Base-by-base conservation (phyloP, 768 basidiomycete species). In the Naematelia encephala region DNA sequence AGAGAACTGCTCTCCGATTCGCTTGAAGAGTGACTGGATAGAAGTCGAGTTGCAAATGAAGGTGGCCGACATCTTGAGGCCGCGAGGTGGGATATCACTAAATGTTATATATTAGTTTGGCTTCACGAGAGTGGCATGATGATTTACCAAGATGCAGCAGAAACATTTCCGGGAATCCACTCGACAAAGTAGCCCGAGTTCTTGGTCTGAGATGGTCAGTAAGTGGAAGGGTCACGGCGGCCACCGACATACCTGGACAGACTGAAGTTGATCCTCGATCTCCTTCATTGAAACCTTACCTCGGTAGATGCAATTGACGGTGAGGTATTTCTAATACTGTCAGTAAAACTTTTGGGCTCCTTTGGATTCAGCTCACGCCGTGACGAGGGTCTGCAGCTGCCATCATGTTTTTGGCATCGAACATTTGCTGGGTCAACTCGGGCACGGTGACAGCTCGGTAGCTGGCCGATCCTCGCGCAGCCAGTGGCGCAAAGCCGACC, bases 281-380 rank as follows among this genome's bases (percentile, higher is more conserved):
- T 99, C 96, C 80, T 94, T 94, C 93, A 98, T 97, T n/a, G 92
- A 90, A 56, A 98, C 92, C 80, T 93, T 93, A 68, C 96, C 96
- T 80, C 96, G 91, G 91, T 96, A 99, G 70, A 92, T 87, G 64
- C 92, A 91, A 26, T 92, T 91, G 64, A 94, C 94, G 42, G 96
- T 99, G 61, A 99, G 87, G 82, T 98, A 99, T 70, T 92, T 89
- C 67, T 69, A 53, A 14, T 2, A 8, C 16, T 10, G 21, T 58
- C 42, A 69, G 56, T 26, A 19, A 16, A 46, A 8, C 46, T 19
- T 3, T 21, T 34, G 43, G n/a, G 26, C 19, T 0, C 30, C 5
- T 10, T 30, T 14, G 10, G 45, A 21, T 4, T 14, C 47, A 29
- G 62, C 70, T 69, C 28, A 72, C 70, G 63, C 96, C 96, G 68